These are phyloP conservation scores for Daedaleopsis sinensis DNA, from an alignment of 768 basidiomycete genomes.

Conservation along the genomic window DNA sequence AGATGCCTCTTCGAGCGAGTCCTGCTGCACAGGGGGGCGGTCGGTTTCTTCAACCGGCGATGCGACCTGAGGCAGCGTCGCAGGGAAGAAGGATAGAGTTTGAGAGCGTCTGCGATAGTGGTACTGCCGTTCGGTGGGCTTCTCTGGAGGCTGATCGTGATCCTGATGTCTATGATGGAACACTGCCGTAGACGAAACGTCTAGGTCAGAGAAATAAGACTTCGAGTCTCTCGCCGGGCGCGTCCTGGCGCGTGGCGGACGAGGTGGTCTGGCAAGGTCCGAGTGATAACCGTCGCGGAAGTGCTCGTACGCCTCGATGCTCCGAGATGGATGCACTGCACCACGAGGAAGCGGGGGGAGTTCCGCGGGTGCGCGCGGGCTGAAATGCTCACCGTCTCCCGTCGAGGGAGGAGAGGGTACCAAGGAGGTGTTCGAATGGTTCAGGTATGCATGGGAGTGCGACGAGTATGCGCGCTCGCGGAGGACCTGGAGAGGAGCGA, in stretches of 20 bases:
- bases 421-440: slow-evolving; percentile 19
- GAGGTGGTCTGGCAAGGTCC: slow-evolving; percentile 22
- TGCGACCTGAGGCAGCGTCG: slow-evolving; percentile 14
- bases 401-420: slow-evolving; percentile 5
- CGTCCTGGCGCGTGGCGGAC: slow-evolving; percentile 25
- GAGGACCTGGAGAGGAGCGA: slow-evolving; percentile 67
- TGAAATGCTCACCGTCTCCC: slow-evolving; percentile 1
- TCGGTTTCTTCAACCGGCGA: slow-evolving; percentile 1
- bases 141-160: slow-evolving; percentile 4
- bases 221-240: slow-evolving; percentile 23
- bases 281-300: slow-evolving; percentile 24
- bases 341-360: slow-evolving; percentile 13
- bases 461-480: slow-evolving; percentile 57
- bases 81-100: slow-evolving; percentile 28
- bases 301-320: slow-evolving; percentile 12
- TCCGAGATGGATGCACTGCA: slow-evolving; percentile 13
- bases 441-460: slow-evolving; percentile 17
- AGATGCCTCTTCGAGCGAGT: neutral
- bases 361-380: neutral
- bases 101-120: slow-evolving; percentile 36
- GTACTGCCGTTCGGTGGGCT: slow-evolving; percentile 17
- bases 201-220: slow-evolving; percentile 28
- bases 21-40: slow-evolving; percentile 2
- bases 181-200: slow-evolving; percentile 8
- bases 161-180: slow-evolving; percentile 14